A percentile compares a stretch with the other conserved stretches of the same genome.
Evolutionary conservation across 2,329 filamentous ascomycete species (phyloP).

Genomic region (Exophiala aquamarina): DNA sequence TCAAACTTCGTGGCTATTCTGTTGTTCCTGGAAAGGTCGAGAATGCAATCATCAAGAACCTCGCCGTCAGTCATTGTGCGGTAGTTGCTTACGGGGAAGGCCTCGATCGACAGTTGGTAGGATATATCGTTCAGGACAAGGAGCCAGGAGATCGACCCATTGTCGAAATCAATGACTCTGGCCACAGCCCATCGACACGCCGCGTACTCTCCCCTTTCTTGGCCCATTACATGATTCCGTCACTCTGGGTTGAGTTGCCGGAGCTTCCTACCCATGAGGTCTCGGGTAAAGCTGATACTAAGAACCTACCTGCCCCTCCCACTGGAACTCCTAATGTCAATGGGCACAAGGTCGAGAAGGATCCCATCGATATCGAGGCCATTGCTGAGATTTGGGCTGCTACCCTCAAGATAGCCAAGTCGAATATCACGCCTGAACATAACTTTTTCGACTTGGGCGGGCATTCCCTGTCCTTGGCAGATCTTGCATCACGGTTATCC

Average conservation of each 20-base stretch:
- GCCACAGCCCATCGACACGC: constrained; percentile 69
- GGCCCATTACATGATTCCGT: constrained; percentile 81
- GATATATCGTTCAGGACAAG: constrained; percentile 70
- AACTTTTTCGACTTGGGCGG: constrained; percentile 81
- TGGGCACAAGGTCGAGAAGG: constrained; percentile 48
- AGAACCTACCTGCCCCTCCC: constrained; percentile 66
- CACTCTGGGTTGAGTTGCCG: constrained; percentile 72
- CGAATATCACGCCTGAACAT: constrained; percentile 65
- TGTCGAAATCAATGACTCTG: constrained; percentile 67
- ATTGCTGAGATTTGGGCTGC: constrained; percentile 72
- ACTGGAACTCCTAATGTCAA: constrained; percentile 41
- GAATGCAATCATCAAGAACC: constrained; percentile 66
- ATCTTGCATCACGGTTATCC: constrained; percentile 69
- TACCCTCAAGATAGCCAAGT: constrained; percentile 64
- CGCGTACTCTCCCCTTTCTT: constrained; percentile 65
- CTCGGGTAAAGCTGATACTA: constrained; percentile 75
- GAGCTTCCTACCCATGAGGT: constrained; percentile 73
- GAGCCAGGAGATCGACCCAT: constrained; percentile 59
- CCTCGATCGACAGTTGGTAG: constrained; percentile 71
- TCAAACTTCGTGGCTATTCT: constrained; percentile 76
- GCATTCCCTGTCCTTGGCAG: constrained; percentile 74
- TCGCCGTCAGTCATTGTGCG: constrained; percentile 70
- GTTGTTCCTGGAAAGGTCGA: constrained; percentile 77
- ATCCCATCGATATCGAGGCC: constrained; percentile 65
- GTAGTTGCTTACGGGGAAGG: constrained; percentile 75